A percentile compares a stretch with the other conserved stretches of the same genome.
These are phyloP conservation scores for Helicocarpus griseus DNA, from an alignment of 2,329 filamentous ascomycete species.

Conservation along the genomic window DNA sequence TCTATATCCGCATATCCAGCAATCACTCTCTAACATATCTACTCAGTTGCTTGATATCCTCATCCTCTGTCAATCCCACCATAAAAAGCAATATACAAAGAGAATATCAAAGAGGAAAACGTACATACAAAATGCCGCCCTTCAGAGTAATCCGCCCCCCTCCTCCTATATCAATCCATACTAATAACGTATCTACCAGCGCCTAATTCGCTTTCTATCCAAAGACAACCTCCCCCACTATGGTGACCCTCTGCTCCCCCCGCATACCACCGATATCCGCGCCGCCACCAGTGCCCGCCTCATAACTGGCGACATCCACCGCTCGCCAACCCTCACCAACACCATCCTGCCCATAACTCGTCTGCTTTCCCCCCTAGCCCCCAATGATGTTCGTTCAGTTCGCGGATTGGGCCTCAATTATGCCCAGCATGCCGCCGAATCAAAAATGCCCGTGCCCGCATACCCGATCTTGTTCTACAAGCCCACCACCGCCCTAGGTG, in stretches of 20 bases:
- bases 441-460: conserved; percentile 58
- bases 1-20: no score
- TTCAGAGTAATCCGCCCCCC: background rate
- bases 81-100: no score
- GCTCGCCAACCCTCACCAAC: conserved; percentile 54
- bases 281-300: conserved; percentile 52
- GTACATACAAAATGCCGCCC: background rate
- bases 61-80: no score
- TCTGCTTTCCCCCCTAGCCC: conserved; percentile 55
- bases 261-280: conserved; percentile 50
- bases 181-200: conserved; percentile 32
- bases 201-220: conserved; percentile 64
- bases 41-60: no score
- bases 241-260: conserved; percentile 61
- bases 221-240: conserved; percentile 61
- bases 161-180: background rate
- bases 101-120: background rate
- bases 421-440: conserved; percentile 59
- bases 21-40: no score
- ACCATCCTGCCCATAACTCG: conserved; percentile 43
- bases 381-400: conserved; percentile 55
- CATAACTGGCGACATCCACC: conserved; percentile 58
- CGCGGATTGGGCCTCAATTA: conserved; percentile 65
- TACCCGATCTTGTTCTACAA: conserved; percentile 69
- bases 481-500: conserved; percentile 55